A percentile compares a stretch with the other conserved stretches of the same genome.
These are phyloP conservation scores for Nyssa sinensis DNA, from an alignment of 148 eudicot genomes.

Conservation along the genomic window DNA sequence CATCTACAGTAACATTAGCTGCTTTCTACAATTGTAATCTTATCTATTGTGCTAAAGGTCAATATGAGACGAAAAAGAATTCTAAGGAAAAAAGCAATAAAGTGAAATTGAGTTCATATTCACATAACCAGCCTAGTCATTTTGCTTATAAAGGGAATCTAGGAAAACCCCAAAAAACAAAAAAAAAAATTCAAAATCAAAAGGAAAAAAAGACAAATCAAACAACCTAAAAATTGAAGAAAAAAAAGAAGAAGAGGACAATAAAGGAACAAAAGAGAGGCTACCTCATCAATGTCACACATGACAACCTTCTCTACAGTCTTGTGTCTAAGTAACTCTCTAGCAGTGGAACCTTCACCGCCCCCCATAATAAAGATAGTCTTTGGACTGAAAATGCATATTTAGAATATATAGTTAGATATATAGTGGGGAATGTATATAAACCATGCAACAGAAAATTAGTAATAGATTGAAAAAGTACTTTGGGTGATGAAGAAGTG, in stretches of 20 bases:
- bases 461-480: constrained; percentile 18
- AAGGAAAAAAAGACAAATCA: background rate
- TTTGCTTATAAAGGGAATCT: background rate
- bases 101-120: background rate
- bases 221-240: background rate
- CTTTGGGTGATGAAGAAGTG: constrained; percentile 75
- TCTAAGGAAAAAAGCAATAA: background rate
- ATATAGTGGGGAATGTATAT: background rate
- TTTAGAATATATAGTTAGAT: background rate
- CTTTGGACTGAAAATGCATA: constrained; percentile 50
- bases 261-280: background rate
- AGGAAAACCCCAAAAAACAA: background rate
- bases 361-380: constrained; percentile 88
- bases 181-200: background rate
- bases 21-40: background rate
- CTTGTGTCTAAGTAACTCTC: constrained; percentile 78
- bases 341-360: constrained; percentile 96
- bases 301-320: constrained; percentile 71
- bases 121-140: background rate
- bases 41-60: background rate
- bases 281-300: constrained; percentile 95
- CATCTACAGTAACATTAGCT: background rate
- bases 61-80: background rate
- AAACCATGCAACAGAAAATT: background rate
- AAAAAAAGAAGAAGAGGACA: background rate